Base-by-base conservation (phyloP, 2,329 filamentous ascomycete genomes). In the Fusarium scirpi region DNA sequence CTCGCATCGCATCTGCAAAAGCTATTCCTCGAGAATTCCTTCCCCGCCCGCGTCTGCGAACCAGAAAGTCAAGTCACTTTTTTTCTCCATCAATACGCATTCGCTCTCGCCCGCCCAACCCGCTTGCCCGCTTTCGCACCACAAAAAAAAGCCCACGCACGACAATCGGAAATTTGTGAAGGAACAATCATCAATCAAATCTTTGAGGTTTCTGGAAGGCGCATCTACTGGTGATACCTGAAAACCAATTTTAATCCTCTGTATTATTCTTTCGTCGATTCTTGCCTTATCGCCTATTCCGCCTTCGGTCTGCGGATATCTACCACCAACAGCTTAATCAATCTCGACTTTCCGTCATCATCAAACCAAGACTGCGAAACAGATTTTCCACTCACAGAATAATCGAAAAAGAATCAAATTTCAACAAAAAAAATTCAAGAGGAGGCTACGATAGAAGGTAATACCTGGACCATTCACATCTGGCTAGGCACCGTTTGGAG, bases 181-280 rank as follows among this genome's bases (percentile, higher is more conserved):
- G 73, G 61, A 67, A 69, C 57, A 67, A 52, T 72, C 61, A 65
- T 62, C 65, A 61, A n/a, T 18, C 25, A 47, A 53, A 29, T 15
- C 53, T 46, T 62, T 49, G 66, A 74, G 72, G 71, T 68, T 65
- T 64, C 70, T 71, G 72, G 45, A 77, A 76, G 71, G 74, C 73
- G 75, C 71, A 75, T 77, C 71, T 70, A 67, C 65, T 68, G 60
- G 75, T 74, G 73, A 75, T 73, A 76, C 57, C 61, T 70, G 65
- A 65, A 74, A 67, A 57, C n/a, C 32, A 49, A 65, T 76, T 71
- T 70, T 70, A 71, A 76, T 76, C 74, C 74, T 70, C 56, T 76
- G 67, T 74, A 73, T 67, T 72, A 70, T 71, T 72, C 62, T 68
- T 75, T 74, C 69, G 71, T 76, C 75, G 67, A 76, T 73, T 77